phyloP scores from a whole-genome alignment of 768 basidiomycete species.

The Postia placenta region DNA sequence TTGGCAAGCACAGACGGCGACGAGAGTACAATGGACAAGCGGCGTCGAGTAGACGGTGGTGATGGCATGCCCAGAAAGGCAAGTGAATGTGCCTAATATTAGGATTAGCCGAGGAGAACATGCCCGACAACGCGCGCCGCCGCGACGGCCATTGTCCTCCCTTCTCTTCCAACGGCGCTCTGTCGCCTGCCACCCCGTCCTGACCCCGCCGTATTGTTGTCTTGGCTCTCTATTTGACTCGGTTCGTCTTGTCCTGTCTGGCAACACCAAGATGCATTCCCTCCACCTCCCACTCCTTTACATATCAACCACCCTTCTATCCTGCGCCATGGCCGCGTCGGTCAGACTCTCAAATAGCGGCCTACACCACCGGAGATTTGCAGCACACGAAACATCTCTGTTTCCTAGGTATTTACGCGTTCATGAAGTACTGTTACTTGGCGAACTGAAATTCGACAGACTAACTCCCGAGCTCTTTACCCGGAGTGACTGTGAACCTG shows the following conservation, averaged over 20 bases:
- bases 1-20: too few relatives aligned
- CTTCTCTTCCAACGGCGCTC: background rate
- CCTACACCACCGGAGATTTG: conserved; percentile 4
- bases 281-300: background rate
- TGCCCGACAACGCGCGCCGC: too few relatives aligned
- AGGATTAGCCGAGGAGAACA: too few relatives aligned
- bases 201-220: background rate
- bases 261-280: conserved; percentile 3
- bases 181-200: background rate
- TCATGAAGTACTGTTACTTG: background rate
- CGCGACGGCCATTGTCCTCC: background rate
- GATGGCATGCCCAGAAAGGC: too few relatives aligned
- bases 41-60: too few relatives aligned
- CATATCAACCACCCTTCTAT: conserved; percentile 1
- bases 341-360: background rate
- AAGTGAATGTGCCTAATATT: too few relatives aligned
- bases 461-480: conserved; percentile 3
- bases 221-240: background rate
- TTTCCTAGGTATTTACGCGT: conserved; percentile 2
- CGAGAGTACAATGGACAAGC: too few relatives aligned
- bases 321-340: background rate
- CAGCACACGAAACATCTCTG: background rate
- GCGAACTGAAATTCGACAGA: background rate
- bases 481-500: conserved; percentile 26
- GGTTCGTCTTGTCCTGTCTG: conserved; percentile 3